A percentile compares a stretch with the other conserved stretches of the same genome.
Evolutionary conservation across 352 stramenopile species (phyloP).

Genomic region (Globisporangium paddicum): DNA sequence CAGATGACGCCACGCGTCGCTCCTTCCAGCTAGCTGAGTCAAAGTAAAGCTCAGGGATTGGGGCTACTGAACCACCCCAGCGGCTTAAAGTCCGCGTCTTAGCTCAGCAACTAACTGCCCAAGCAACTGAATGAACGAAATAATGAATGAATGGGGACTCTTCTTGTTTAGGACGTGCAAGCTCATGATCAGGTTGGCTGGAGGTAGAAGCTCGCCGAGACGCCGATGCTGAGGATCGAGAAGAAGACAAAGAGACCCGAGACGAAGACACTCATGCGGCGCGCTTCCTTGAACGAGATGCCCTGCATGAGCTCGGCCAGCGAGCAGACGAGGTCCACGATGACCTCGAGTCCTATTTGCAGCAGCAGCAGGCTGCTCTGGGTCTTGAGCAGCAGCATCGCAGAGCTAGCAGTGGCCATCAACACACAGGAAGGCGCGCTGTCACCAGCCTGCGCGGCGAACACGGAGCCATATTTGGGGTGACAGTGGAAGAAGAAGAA

Average conservation of each 20-base stretch:
- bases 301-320: neutral
- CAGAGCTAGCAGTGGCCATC: neutral
- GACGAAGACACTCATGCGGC: neutral
- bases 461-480: no score
- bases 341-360: neutral
- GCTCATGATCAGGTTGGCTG: neutral
- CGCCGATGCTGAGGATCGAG: neutral
- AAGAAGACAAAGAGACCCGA: neutral
- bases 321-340: neutral
- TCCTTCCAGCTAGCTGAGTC: no score
- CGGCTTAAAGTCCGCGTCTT: no score
- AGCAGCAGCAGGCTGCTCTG: neutral
- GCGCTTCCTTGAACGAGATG: neutral
- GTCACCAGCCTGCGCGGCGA: no score
- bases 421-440: no score
- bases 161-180: no score
- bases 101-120: no score
- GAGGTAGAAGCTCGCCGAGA: neutral
- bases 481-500: neutral
- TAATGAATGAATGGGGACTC: no score
- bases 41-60: no score
- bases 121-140: no score
- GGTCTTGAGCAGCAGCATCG: neutral
- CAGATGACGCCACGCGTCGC: conserved; percentile 23
- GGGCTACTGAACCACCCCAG: no score